These are phyloP conservation scores for Periconia sp. DNA, from an alignment of 2,329 filamentous ascomycete species.

Conservation along the genomic window DNA sequence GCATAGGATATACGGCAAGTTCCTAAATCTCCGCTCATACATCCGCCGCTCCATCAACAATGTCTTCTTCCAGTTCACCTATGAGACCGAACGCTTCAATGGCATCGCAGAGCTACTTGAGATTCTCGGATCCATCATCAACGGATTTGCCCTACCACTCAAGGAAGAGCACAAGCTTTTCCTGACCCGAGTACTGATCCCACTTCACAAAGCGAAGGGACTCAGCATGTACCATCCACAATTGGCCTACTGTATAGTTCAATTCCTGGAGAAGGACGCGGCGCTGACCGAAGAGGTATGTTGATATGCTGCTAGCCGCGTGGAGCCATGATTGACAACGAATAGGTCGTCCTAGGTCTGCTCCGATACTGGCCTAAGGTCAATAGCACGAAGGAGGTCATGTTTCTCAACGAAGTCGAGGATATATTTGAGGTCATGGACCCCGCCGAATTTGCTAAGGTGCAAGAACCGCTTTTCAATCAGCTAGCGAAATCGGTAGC, in stretches of 20 bases:
- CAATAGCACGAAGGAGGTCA: conserved; percentile 99
- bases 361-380: conserved; percentile 99
- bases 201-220: conserved; percentile 97
- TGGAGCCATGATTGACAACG: no score
- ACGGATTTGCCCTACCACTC: conserved; percentile 92
- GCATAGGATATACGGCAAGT: conserved; percentile 98
- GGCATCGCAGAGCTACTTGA: conserved; percentile 96
- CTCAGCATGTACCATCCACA: conserved; percentile 99
- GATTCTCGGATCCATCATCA: conserved; percentile 98
- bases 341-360: conserved; percentile 86
- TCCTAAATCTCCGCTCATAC: conserved; percentile 95
- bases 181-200: conserved; percentile 88
- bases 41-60: conserved; percentile 99
- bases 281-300: conserved; percentile 93
- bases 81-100: conserved; percentile 98
- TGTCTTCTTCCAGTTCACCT: conserved; percentile 99
- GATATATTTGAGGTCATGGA: conserved; percentile 99
- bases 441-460: conserved; percentile 96
- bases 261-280: conserved; percentile 97
- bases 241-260: conserved; percentile 97
- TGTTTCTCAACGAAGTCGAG: conserved; percentile 99
- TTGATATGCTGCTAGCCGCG: conserved; percentile 19
- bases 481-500: conserved; percentile 97
- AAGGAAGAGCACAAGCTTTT: conserved; percentile 99
- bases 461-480: conserved; percentile 96